Evolutionary conservation across 2,329 filamentous ascomycete genomes (phyloP).

Genomic region (Xylaria hypoxylon): DNA sequence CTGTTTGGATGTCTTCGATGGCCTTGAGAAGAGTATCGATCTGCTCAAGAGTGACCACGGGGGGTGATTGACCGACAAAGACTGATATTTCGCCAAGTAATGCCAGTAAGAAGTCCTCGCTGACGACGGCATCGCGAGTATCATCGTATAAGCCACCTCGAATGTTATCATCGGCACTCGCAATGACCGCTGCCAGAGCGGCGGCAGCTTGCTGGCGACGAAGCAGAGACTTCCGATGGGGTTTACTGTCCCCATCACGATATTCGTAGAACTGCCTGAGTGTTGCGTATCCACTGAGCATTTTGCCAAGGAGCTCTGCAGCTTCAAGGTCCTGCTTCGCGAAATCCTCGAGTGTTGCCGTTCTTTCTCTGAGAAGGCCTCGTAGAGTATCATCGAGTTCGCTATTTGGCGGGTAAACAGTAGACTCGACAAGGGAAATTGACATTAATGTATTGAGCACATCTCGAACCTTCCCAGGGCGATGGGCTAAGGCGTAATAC

Average conservation of each 20-base stretch:
- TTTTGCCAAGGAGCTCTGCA: conserved; percentile 83
- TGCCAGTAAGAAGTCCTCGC: conserved; percentile 86
- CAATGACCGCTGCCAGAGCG: conserved; percentile 84
- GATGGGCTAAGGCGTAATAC: conserved; percentile 90
- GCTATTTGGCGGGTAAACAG: conserved; percentile 76
- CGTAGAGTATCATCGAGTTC: conserved; percentile 80
- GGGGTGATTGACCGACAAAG: conserved; percentile 71
- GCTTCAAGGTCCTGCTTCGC: conserved; percentile 82
- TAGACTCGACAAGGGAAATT: conserved; percentile 86
- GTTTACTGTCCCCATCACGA: conserved; percentile 70
- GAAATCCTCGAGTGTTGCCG: conserved; percentile 76
- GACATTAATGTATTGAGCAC: conserved; percentile 89
- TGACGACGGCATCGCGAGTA: conserved; percentile 82
- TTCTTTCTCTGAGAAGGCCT: conserved; percentile 77
- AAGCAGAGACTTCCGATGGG: conserved; percentile 62
- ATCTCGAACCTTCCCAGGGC: conserved; percentile 80
- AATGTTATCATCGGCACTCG: conserved; percentile 89
- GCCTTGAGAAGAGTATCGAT: conserved; percentile 74
- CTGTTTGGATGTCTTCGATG: conserved; percentile 76
- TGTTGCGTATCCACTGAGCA: conserved; percentile 92
- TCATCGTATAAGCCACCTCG: conserved; percentile 90
- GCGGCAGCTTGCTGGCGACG: conserved; percentile 76
- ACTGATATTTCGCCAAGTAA: conserved; percentile 86
- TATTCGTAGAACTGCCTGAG: conserved; percentile 90
- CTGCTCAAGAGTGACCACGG: conserved; percentile 75